Conservation (phyloP, 352 stramenopile genomes). For the Phytophthora pluvialis region DNA sequence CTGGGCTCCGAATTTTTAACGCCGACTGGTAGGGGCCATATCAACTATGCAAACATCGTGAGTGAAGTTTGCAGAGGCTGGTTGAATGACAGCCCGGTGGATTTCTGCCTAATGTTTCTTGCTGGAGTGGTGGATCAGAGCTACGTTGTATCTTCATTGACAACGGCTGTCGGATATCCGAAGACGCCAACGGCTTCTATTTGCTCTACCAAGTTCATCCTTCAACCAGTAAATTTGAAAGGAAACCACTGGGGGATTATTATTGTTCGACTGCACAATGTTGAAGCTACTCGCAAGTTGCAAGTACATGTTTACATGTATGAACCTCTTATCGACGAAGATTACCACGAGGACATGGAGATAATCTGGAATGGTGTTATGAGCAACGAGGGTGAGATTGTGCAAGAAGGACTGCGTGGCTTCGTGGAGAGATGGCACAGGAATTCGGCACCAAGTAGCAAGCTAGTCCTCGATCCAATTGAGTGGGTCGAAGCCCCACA, state of each 20-base stretch:
- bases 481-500: constrained; percentile 5
- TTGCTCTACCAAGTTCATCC: constrained; percentile 3
- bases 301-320: constrained; percentile 12
- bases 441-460: not conserved
- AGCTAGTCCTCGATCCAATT: not conserved
- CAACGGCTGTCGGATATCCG: constrained; percentile 4
- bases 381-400: not conserved
- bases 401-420: constrained; percentile 1
- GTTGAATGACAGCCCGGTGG: constrained; percentile 14
- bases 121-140: not conserved
- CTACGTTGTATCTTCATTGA: not conserved
- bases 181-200: constrained; percentile 1
- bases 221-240: constrained; percentile 7
- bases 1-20: constrained; percentile 11
- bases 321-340: constrained; percentile 9
- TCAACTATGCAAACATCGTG: constrained; percentile 14
- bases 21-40: not conserved
- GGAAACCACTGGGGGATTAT: constrained; percentile 13
- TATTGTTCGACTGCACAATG: constrained; percentile 7
- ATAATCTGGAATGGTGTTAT: not conserved
- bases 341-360: constrained; percentile 10
- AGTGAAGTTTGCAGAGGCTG: constrained; percentile 1
- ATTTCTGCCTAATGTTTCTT: constrained; percentile 9
- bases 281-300: not conserved
- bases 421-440: constrained; percentile 4